Evolutionary conservation across 2,329 filamentous ascomycete genomes (phyloP).

Genomic region (Pseudohalonectria lignicola): DNA sequence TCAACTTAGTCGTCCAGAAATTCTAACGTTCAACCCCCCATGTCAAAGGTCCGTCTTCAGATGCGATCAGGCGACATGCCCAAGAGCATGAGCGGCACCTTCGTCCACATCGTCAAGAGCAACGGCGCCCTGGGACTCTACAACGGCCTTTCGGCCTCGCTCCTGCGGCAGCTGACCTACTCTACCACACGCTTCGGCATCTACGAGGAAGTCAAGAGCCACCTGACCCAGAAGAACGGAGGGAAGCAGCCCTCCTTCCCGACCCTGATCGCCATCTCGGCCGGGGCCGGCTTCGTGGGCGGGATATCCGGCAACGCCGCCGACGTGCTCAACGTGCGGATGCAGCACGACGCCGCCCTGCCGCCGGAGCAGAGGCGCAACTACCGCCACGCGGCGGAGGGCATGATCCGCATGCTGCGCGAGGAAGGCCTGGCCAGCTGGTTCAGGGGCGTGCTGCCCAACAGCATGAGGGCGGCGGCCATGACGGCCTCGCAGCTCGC

Average conservation of each 20-base stretch:
- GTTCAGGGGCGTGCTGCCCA: conserved; percentile 80
- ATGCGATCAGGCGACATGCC: conserved; percentile 67
- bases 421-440: conserved; percentile 68
- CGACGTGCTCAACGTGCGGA: conserved; percentile 94
- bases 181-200: conserved; percentile 93
- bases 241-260: conserved; percentile 52
- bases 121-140: conserved; percentile 78
- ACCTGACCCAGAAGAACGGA: conserved; percentile 35
- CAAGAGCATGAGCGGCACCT: conserved; percentile 75
- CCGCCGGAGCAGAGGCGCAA: conserved; percentile 65
- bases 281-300: conserved; percentile 74
- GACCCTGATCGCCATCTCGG: conserved; percentile 73
- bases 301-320: conserved; percentile 88
- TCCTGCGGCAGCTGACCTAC: conserved; percentile 91
- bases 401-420: conserved; percentile 74
- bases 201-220: conserved; percentile 84
- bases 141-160: conserved; percentile 80
- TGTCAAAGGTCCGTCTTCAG: conserved; percentile 87
- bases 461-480: conserved; percentile 68
- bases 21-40: conserved; percentile 4
- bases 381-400: conserved; percentile 82
- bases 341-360: conserved; percentile 86
- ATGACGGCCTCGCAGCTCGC: conserved; percentile 83
- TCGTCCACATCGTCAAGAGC: conserved; percentile 66
- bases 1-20: background rate